Percentiles rank a stretch among this genome's conserved stretches.
Evolutionary conservation across 225 moss, liverwort and hornwort species (phyloP).

Genomic region (Lunularia cruciata): DNA sequence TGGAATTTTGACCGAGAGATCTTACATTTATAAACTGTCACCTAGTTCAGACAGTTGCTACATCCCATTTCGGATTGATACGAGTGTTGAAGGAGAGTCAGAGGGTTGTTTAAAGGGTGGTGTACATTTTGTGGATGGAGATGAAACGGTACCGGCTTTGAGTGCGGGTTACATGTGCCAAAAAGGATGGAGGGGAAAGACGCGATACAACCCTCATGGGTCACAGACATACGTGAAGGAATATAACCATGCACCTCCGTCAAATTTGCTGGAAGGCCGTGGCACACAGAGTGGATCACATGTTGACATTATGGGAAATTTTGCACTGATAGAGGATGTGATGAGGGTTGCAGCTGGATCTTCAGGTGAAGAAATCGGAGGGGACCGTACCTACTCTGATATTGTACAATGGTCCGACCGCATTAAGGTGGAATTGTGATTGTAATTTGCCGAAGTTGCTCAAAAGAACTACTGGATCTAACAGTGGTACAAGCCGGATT

Average conservation of each 20-base stretch:
- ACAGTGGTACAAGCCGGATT: neutral
- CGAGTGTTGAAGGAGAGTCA: slow-evolving; percentile 71
- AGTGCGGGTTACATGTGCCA: slow-evolving; percentile 89
- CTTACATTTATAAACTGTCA: slow-evolving; percentile 84
- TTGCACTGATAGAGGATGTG: slow-evolving; percentile 88
- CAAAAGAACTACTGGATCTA: neutral
- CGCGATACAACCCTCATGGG: slow-evolving; percentile 74
- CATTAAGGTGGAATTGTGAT: slow-evolving; percentile 58
- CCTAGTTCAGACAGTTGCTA: slow-evolving; percentile 67
- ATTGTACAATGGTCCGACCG: slow-evolving; percentile 68
- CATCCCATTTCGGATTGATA: slow-evolving; percentile 91
- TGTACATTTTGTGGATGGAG: slow-evolving; percentile 88
- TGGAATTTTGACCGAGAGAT: slow-evolving; percentile 86
- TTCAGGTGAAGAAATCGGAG: slow-evolving; percentile 73
- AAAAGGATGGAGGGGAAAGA: slow-evolving; percentile 81
- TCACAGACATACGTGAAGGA: slow-evolving; percentile 66
- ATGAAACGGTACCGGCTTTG: slow-evolving; percentile 85
- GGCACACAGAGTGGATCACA: slow-evolving; percentile 90
- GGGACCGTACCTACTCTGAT: slow-evolving; percentile 62
- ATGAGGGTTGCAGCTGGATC: slow-evolving; percentile 72
- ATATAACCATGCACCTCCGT: slow-evolving; percentile 70
- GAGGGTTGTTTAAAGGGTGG: slow-evolving; percentile 95
- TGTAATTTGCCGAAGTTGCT: neutral
- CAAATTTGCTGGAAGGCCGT: slow-evolving; percentile 79
- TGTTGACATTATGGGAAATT: slow-evolving; percentile 96